These are phyloP conservation scores for Boletellus ananas DNA, from an alignment of 768 basidiomycete species.

Conservation along the genomic window DNA sequence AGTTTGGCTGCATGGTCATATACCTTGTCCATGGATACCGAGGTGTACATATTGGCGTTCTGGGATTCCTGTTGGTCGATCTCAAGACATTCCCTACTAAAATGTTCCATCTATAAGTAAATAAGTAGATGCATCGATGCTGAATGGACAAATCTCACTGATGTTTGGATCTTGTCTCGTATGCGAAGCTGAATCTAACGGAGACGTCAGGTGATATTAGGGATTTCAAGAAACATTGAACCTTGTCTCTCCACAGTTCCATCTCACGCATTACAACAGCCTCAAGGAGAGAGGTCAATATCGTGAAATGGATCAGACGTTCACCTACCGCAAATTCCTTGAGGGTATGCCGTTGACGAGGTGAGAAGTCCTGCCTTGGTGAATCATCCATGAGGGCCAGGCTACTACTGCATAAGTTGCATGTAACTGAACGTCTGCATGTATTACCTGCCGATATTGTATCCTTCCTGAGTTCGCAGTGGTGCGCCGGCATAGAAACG, in stretches of 20 bases:
- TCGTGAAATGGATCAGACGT: neutral
- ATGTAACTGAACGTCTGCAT: neutral
- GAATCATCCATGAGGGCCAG: slow-evolving; percentile 82
- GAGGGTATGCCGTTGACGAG: slow-evolving; percentile 84
- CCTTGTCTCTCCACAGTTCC: slow-evolving; percentile 95
- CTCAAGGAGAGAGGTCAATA: slow-evolving; percentile 21
- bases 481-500: slow-evolving; percentile 94
- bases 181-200: slow-evolving; percentile 81
- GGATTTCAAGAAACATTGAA: slow-evolving; percentile 20
- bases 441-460: slow-evolving; percentile 78
- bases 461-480: slow-evolving; percentile 83
- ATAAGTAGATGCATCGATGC: neutral
- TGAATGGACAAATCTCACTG: slow-evolving; percentile 43
- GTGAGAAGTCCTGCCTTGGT: slow-evolving; percentile 80
- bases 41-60: slow-evolving; percentile 21
- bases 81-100: slow-evolving; percentile 91
- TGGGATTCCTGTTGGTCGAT: slow-evolving; percentile 55
- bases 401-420: slow-evolving; percentile 33
- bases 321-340: slow-evolving; percentile 80
- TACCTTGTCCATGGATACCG: slow-evolving; percentile 74
- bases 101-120: slow-evolving; percentile 77
- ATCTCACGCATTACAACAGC: slow-evolving; percentile 93
- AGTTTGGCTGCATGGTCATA: slow-evolving; percentile 89
- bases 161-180: slow-evolving; percentile 87
- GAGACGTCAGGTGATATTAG: neutral